Percentiles rank a stretch among this genome's conserved stretches.
phyloP scores from a whole-genome alignment of 371 early-diverging fungal genomes.

The Mucor circinelloides region DNA sequence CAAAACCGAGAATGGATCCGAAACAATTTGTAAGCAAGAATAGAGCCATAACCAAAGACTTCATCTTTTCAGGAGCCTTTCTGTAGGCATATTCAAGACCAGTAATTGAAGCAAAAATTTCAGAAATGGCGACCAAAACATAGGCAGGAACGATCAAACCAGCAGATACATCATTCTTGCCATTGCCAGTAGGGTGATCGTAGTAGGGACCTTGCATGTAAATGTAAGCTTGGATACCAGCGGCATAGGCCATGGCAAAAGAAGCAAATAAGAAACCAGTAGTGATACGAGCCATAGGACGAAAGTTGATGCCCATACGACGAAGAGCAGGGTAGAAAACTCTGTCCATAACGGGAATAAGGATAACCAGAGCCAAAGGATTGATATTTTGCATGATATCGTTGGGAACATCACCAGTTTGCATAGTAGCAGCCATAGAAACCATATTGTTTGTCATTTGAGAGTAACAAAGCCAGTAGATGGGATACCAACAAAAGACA shows the following conservation, averaged over 20 bases:
- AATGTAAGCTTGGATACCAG: slow-evolving; percentile 71
- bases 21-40: slow-evolving; percentile 73
- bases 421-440: slow-evolving; percentile 74
- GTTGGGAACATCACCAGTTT: slow-evolving; percentile 61
- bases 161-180: slow-evolving; percentile 58
- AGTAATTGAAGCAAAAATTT: slow-evolving; percentile 77
- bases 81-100: slow-evolving; percentile 83
- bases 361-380: slow-evolving; percentile 66
- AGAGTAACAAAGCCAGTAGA: slow-evolving; percentile 81
- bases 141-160: slow-evolving; percentile 75
- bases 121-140: slow-evolving; percentile 66
- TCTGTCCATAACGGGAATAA: slow-evolving; percentile 74
- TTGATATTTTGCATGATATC: slow-evolving; percentile 70
- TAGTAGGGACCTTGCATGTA: slow-evolving; percentile 45
- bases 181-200: slow-evolving; percentile 33
- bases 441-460: slow-evolving; percentile 81
- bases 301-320: slow-evolving; percentile 63
- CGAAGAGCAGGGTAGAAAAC: slow-evolving; percentile 73
- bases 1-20: slow-evolving; percentile 68
- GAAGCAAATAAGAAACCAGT: slow-evolving; percentile 70
- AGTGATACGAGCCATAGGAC: slow-evolving; percentile 73
- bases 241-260: slow-evolving; percentile 70
- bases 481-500: slow-evolving; percentile 73
- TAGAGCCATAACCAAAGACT: slow-evolving; percentile 74
- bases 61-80: slow-evolving; percentile 73